Percentiles rank a stretch among this genome's conserved stretches.
Conservation (phyloP, 306 rosid species). For the Cucurbita moschata region DNA sequence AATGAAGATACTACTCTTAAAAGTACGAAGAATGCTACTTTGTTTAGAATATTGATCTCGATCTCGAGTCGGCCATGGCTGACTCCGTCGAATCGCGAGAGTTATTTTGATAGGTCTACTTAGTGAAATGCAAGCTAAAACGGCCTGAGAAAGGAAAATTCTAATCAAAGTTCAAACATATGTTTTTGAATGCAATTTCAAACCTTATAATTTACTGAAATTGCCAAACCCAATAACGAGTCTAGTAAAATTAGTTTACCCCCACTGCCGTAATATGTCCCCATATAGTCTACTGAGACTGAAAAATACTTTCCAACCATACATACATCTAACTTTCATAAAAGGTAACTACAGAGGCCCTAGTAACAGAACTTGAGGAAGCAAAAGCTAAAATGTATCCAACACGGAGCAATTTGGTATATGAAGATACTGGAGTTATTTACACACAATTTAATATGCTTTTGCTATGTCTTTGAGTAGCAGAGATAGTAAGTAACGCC, state of each 20-base stretch:
- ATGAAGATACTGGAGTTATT: slow-evolving; percentile 7
- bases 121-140: no score
- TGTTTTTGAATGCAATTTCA: background rate
- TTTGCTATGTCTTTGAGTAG: slow-evolving; percentile 13
- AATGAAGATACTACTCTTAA: background rate
- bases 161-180: no score
- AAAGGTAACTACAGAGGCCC: background rate
- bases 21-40: background rate
- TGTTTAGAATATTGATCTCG: background rate
- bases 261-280: background rate
- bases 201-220: background rate
- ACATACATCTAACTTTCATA: background rate
- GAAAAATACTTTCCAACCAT: background rate
- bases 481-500: slow-evolving; percentile 8
- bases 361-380: no score
- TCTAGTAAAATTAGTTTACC: background rate
- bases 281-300: no score
- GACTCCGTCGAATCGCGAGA: no score
- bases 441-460: slow-evolving; percentile 20
- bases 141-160: no score
- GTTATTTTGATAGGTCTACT: no score
- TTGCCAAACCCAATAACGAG: background rate
- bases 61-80: background rate
- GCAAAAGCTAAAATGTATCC: no score
- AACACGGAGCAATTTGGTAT: background rate